phyloP scores from a whole-genome alignment of 768 basidiomycete species.

The Harrya chromipes region DNA sequence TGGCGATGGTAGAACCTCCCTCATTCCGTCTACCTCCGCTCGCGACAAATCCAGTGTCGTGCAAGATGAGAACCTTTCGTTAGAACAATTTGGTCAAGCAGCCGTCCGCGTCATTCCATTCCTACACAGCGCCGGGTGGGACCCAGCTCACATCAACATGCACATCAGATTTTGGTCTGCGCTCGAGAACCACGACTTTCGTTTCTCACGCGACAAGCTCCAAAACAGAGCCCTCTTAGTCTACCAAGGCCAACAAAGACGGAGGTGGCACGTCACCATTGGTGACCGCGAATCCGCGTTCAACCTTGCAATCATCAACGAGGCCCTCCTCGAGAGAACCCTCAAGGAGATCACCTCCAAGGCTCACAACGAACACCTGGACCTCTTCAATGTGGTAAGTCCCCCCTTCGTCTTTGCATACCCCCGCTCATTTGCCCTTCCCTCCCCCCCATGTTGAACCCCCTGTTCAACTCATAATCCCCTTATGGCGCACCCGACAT shows the following conservation, averaged over 20 bases:
- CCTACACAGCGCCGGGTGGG: constrained; percentile 9
- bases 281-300: not conserved
- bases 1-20: not conserved
- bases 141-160: not conserved
- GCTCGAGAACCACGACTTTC: constrained; percentile 4
- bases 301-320: not conserved
- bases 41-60: not conserved
- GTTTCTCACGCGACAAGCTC: constrained; percentile 2
- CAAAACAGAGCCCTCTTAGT: constrained; percentile 9
- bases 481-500: too few relatives aligned
- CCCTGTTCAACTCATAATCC: too few relatives aligned
- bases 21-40: not conserved
- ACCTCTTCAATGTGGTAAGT: too few relatives aligned
- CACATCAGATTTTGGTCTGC: constrained; percentile 5
- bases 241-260: constrained; percentile 19
- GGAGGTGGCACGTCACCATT: not conserved
- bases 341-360: too few relatives aligned
- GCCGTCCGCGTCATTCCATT: constrained; percentile 3
- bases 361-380: too few relatives aligned
- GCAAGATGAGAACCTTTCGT: too few relatives aligned
- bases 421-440: too few relatives aligned
- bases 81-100: constrained; percentile 14
- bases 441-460: too few relatives aligned
- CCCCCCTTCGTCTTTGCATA: too few relatives aligned
- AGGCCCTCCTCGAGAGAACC: not conserved